These are phyloP conservation scores for Carex littledalei DNA, from an alignment of 176 grass and related monocot species.

Conservation along the genomic window DNA sequence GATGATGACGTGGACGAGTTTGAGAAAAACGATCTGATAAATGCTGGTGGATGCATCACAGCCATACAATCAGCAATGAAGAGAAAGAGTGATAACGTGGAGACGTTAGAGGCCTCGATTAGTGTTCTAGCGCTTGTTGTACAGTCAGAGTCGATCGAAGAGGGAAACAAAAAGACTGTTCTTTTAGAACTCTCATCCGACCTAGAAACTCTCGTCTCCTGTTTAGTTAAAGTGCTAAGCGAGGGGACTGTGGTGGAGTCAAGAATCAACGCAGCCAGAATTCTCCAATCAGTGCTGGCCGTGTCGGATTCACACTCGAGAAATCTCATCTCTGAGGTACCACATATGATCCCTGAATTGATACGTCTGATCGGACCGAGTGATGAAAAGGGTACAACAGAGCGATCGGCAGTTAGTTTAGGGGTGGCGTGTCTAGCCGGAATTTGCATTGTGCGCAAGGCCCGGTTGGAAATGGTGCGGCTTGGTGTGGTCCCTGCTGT, in stretches of 20 bases:
- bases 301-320: slow-evolving; percentile 9
- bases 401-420: slow-evolving; percentile 33
- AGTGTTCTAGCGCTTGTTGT: slow-evolving; percentile 45
- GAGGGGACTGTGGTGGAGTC: slow-evolving; percentile 32
- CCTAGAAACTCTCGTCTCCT: slow-evolving; percentile 19
- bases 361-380: slow-evolving; percentile 44
- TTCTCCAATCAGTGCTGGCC: slow-evolving; percentile 41
- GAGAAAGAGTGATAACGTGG: slow-evolving; percentile 6
- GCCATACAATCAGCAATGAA: slow-evolving; percentile 41
- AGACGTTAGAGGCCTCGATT: slow-evolving; percentile 32
- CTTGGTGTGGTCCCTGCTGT: slow-evolving; percentile 39
- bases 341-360: slow-evolving; percentile 48
- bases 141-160: slow-evolving; percentile 43
- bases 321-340: slow-evolving; percentile 27
- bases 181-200: slow-evolving; percentile 32
- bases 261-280: slow-evolving; percentile 43
- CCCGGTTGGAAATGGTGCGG: slow-evolving; percentile 38
- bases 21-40: slow-evolving; percentile 60
- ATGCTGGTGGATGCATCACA: slow-evolving; percentile 38
- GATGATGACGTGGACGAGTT: slow-evolving; percentile 74
- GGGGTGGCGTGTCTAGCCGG: slow-evolving; percentile 41
- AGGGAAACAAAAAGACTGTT: slow-evolving; percentile 50
- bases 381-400: slow-evolving; percentile 43
- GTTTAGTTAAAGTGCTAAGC: slow-evolving; percentile 46
- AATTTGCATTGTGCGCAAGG: slow-evolving; percentile 27